Evolutionary conservation across 768 basidiomycete genomes (phyloP), one percentile per base, ranked within the genome.

Genomic region (Dioszegia hungarica): DNA sequence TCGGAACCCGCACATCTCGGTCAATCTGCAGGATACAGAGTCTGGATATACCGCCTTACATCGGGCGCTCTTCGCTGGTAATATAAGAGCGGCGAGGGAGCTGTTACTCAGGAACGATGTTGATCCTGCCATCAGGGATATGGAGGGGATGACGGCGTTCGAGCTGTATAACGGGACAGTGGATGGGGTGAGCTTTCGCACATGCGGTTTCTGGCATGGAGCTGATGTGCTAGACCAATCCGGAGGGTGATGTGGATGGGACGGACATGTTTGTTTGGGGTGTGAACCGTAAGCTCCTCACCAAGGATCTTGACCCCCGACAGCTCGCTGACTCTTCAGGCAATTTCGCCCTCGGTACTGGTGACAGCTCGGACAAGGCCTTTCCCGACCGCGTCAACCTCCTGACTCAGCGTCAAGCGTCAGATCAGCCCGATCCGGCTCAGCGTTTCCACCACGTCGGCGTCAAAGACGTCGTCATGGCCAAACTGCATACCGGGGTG

Each of bases 131-230:
- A 62, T 88, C 56, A 90, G 90, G 71, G 94, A 97, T 68, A 68
- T 79, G 27, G 94, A 97, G 64, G 94, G 78, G 29, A 87, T 93
- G 74, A 90, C 90, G 0, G 85, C 91, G 0, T 90, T 90, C 60
- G 93, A 98, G 70, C 77, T 98, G 31, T 95, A 90, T 77, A 97
- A 97, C 71, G 87, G 88, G 3, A 94, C 91, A 78, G 94, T 60
- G 80, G 83, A 69, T 41, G 87, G 82, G 5, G 70, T 72, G 51
- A 61, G 73, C 66, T n/a, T 20, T n/a, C n/a, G n/a, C 1, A n/a
- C 28, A 12, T 54, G 19, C 17, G 1, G 40, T 10, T 2, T 27
- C 3, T 31, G 5, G 10, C 17, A 8, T 27, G 88, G 55, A 61
- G 43, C 64, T 72, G 25, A 64, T 34, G 14, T 14, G 24, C 17